phyloP scores from a whole-genome alignment of 495 filamentous ascomycete genomes.

The Lasiosphaeris hirsuta region DNA sequence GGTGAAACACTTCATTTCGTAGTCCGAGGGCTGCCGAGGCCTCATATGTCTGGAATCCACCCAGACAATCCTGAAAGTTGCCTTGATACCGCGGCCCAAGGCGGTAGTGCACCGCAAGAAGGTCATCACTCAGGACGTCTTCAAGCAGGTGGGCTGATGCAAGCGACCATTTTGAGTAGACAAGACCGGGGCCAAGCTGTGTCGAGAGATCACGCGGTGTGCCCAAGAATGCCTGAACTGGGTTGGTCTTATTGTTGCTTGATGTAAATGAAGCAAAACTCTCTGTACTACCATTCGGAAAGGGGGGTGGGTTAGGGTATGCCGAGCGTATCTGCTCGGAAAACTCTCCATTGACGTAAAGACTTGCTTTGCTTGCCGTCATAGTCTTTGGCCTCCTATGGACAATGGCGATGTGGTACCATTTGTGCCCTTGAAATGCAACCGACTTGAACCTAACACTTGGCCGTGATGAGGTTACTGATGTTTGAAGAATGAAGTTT shows the following conservation, averaged over 20 bases:
- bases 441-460: conserved; percentile 90
- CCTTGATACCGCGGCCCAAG: conserved; percentile 88
- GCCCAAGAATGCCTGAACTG: conserved; percentile 88
- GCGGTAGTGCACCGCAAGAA: conserved; percentile 84
- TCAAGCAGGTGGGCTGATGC: conserved; percentile 85
- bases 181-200: conserved; percentile 70
- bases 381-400: conserved; percentile 76
- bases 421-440: conserved; percentile 65
- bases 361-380: conserved; percentile 73
- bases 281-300: conserved; percentile 55
- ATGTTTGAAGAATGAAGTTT: conserved; percentile 95
- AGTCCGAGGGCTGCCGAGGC: conserved; percentile 90
- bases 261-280: conserved; percentile 59
- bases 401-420: conserved; percentile 90
- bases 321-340: conserved; percentile 84
- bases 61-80: conserved; percentile 93
- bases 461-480: conserved; percentile 76
- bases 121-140: conserved; percentile 84
- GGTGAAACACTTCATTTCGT: conserved; percentile 86
- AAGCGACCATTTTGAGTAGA: conserved; percentile 79
- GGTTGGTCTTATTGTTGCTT: conserved; percentile 52
- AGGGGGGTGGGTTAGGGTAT: conserved; percentile 71
- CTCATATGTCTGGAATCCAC: conserved; percentile 93
- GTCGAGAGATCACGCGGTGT: conserved; percentile 89
- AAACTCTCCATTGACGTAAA: conserved; percentile 93